These are phyloP conservation scores for Coniferiporia sulphurascens DNA, from an alignment of 1,284 basidiomycete genomes.

Conservation along the genomic window DNA sequence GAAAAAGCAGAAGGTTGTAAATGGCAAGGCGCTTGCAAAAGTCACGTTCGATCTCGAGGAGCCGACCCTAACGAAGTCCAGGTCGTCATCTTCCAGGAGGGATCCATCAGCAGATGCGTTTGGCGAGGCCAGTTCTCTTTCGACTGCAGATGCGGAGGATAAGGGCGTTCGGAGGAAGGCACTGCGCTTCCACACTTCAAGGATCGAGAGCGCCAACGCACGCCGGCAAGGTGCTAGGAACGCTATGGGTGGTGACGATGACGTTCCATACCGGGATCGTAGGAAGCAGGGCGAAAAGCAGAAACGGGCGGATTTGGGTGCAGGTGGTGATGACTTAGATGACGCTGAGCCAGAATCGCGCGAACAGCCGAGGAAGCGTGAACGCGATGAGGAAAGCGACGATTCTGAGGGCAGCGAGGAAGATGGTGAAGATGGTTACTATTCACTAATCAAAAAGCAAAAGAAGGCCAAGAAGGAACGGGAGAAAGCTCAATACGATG, in stretches of 20 bases:
- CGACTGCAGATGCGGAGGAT: conserved; percentile 71
- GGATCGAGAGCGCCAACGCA: conserved; percentile 71
- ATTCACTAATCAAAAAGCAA: conserved; percentile 78
- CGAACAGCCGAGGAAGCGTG: conserved; percentile 42
- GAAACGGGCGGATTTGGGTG: conserved; percentile 39
- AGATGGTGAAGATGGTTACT: conserved; percentile 67
- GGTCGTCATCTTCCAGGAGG: conserved; percentile 25
- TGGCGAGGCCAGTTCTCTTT: conserved; percentile 69
- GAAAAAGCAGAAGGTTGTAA: conserved; percentile 39
- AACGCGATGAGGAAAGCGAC: conserved; percentile 37
- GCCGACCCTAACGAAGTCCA: conserved; percentile 42
- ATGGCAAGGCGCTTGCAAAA: conserved; percentile 22
- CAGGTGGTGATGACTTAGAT: conserved; percentile 64
- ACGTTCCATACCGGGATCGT: conserved; percentile 76
- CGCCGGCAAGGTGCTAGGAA: conserved; percentile 67
- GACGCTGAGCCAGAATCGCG: conserved; percentile 48
- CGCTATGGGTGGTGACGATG: conserved; percentile 79
- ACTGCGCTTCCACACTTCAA: conserved; percentile 83
- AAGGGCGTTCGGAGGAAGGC: conserved; percentile 76
- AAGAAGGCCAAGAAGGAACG: conserved; percentile 69
- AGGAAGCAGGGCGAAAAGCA: conserved; percentile 56
- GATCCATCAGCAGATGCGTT: conserved; percentile 27
- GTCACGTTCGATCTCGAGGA: conserved; percentile 70
- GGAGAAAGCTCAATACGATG: conserved; percentile 81
- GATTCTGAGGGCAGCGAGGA: conserved; percentile 30